phyloP scores from a whole-genome alignment of 257 asterid genomes.

The Solanum pimpinellifolium region DNA sequence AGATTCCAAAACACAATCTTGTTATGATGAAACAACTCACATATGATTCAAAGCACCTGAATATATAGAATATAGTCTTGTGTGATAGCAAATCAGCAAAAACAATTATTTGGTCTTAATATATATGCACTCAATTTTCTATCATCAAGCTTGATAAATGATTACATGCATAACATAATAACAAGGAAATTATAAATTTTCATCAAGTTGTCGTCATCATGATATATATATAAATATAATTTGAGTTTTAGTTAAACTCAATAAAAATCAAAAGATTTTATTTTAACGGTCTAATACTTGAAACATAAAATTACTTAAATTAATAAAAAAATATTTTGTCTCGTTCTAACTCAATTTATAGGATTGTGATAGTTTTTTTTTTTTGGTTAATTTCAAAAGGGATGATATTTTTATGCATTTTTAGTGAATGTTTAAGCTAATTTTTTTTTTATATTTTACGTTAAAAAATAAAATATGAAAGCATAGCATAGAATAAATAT shows the following conservation, averaged over 20 bases:
- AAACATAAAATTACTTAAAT: background rate
- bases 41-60: background rate
- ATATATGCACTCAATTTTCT: background rate
- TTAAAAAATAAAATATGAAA: background rate
- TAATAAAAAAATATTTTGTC: background rate
- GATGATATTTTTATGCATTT: background rate
- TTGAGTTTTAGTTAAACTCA: background rate
- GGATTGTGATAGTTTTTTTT: background rate
- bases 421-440: background rate
- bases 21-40: background rate
- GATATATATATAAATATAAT: too few relatives aligned
- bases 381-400: background rate
- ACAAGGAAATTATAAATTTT: background rate
- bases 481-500: background rate
- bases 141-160: background rate
- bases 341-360: background rate
- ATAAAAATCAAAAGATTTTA: background rate
- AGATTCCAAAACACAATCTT: background rate
- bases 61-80: background rate
- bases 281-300: background rate
- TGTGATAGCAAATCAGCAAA: background rate
- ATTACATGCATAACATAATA: background rate
- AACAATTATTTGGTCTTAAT: background rate
- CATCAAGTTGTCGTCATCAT: conserved; percentile 3
- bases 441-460: background rate